These are phyloP conservation scores for Pyrus hybrid DNA, from an alignment of 331 rosid genomes.

Conservation along the genomic window DNA sequence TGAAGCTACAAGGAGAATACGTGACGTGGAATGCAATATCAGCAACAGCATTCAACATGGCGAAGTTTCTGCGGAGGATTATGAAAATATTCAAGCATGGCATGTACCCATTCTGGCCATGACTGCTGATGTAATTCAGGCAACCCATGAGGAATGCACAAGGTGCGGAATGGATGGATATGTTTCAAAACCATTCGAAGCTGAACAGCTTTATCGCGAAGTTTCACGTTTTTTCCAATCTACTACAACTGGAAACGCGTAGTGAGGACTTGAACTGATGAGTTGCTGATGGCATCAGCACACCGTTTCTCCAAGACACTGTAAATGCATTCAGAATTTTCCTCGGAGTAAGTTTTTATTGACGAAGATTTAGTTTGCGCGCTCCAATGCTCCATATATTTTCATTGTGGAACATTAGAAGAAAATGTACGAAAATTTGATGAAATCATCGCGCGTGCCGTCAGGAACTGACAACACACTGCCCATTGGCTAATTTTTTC, in stretches of 20 bases:
- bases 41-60: slow-evolving; percentile 22
- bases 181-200: slow-evolving; percentile 88
- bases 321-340: slow-evolving; percentile 24
- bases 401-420: neutral
- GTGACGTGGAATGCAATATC: slow-evolving; percentile 32
- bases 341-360: slow-evolving; percentile 38
- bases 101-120: slow-evolving; percentile 75
- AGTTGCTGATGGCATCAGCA: slow-evolving; percentile 20
- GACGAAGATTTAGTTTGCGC: neutral
- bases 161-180: slow-evolving; percentile 80
- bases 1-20: slow-evolving; percentile 49
- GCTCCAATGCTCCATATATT: neutral
- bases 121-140: slow-evolving; percentile 93
- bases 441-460: neutral
- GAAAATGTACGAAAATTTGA: neutral
- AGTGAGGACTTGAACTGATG: slow-evolving; percentile 15
- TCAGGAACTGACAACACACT: neutral
- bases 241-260: slow-evolving; percentile 23
- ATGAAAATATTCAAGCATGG: slow-evolving; percentile 27
- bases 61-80: slow-evolving; percentile 26
- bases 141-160: slow-evolving; percentile 68
- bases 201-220: slow-evolving; percentile 77
- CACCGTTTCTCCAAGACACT: slow-evolving; percentile 19
- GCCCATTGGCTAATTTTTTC: slow-evolving; percentile 12
- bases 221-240: slow-evolving; percentile 52